Percentiles rank a stretch among this genome's conserved stretches.
phyloP scores from a whole-genome alignment of 495 filamentous ascomycete species.

The Elaphomyces granulatus region DNA sequence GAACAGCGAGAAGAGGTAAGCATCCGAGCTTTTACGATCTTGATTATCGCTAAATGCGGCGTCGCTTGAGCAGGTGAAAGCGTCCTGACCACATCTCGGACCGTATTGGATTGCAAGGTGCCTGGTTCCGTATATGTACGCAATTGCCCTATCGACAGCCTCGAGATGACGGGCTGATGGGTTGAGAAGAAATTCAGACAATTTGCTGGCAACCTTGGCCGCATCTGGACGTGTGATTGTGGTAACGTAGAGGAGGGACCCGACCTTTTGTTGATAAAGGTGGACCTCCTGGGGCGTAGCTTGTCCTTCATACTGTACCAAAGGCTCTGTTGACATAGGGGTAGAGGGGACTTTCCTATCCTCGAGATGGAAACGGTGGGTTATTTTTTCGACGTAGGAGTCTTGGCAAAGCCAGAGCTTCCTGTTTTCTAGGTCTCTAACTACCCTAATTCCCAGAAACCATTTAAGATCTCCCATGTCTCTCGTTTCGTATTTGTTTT shows the following conservation, averaged over 20 bases:
- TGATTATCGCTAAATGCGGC: constrained; percentile 11
- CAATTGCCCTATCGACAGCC: constrained; percentile 5
- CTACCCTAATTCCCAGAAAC: constrained; percentile 12
- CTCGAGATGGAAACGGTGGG: constrained; percentile 4
- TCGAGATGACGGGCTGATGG: constrained; percentile 6
- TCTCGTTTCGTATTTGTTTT: neutral
- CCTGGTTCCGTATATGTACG: constrained; percentile 8
- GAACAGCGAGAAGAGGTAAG: constrained; percentile 14
- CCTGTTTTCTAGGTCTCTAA: constrained; percentile 3
- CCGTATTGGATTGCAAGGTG: constrained; percentile 4
- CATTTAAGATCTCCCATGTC: constrained; percentile 1
- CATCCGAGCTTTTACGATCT: constrained; percentile 8
- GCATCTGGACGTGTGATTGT: constrained; percentile 12
- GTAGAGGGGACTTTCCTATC: neutral
- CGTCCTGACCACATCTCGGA: neutral
- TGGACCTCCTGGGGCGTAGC: neutral
- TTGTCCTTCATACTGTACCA: neutral
- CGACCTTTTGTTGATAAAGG: constrained; percentile 12
- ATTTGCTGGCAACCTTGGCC: constrained; percentile 2
- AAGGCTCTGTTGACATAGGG: constrained; percentile 1
- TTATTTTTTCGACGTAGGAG: constrained; percentile 11
- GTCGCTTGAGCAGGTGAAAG: constrained; percentile 6
- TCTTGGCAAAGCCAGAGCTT: constrained; percentile 10
- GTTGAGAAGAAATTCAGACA: constrained; percentile 13
- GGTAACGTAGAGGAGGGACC: constrained; percentile 12